Evolutionary conservation across 371 early-diverging fungal genomes (phyloP), one percentile per base, ranked within the genome.

Genomic region (Enterocytospora artemiae): DNA sequence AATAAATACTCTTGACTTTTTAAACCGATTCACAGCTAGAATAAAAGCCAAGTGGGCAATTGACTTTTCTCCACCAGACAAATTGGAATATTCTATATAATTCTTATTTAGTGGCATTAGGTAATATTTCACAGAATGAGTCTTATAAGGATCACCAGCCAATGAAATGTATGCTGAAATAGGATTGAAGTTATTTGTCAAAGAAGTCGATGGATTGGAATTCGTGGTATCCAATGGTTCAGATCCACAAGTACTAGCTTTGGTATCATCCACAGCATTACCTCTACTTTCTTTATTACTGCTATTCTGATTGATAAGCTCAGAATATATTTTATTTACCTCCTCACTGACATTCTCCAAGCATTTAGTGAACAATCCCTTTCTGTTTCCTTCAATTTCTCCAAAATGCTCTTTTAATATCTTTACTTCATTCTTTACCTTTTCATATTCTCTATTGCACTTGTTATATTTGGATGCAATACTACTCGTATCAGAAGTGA

Each of bases 101-200:
- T 91, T 85, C 81, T 98, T 96, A 84, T 89, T 86, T 2, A 96
- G 96, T 1, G 96, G 96, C 93, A 96, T 93, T 0, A 95, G 91
- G 75, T 96, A 93, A 80, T 91, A 94, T 69, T 87, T 86, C 51
- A 96, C 84, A 14, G 92, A 91, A 59, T 86, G 85, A 52, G 86
- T 72, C n/a, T n/a, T n/a, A 69, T 89, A 96, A 1, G 99, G 96
- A 71, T 95, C 93, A 46, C 89, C 90, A 72, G 94, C 96, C 51
- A 90, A 71, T 5, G 83, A 87, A 63, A 98, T 73, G 60, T 94
- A 93, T 0, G 97, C 73, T n/a, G n/a, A n/a, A 54, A 9, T n/a
- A n/a, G n/a, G n/a, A n/a, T n/a, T n/a, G n/a, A n/a, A n/a, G n/a
- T n/a, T n/a, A n/a, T n/a, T n/a, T n/a, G n/a, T n/a, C n/a, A n/a